Percentiles rank a stretch among this genome's conserved stretches.
Conservation (phyloP, 805 yeast genomes). For the Metschnikowia noctiluminum region DNA sequence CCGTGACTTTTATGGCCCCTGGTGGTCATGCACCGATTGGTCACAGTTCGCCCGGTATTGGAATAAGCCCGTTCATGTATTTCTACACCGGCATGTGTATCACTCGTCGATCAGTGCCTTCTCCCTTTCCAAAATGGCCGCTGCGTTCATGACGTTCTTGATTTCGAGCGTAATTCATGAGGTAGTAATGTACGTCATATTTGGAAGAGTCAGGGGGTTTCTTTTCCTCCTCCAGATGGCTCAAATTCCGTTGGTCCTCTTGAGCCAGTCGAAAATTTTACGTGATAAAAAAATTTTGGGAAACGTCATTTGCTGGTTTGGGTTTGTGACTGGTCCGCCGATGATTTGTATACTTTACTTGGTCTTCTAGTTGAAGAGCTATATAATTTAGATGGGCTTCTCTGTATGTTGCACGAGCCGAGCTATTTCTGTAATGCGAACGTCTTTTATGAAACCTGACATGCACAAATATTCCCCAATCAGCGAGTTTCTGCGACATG, state of each 20-base stretch:
- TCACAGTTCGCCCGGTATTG: conserved; percentile 89
- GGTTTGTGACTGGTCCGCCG: conserved; percentile 87
- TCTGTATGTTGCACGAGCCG: no score
- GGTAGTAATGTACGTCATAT: conserved; percentile 85
- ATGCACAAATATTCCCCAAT: no score
- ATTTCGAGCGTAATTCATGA: conserved; percentile 86
- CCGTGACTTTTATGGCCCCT: conserved; percentile 88
- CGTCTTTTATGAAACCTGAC: no score
- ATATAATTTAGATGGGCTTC: no score
- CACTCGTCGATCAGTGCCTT: conserved; percentile 82
- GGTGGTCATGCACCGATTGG: conserved; percentile 98
- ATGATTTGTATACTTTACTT: conserved; percentile 80
- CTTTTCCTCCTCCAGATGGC: conserved; percentile 77
- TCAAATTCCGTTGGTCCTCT: conserved; percentile 74
- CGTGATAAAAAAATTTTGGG: conserved; percentile 60
- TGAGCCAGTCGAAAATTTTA: conserved; percentile 60
- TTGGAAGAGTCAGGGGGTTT: conserved; percentile 76
- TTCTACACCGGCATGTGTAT: conserved; percentile 87
- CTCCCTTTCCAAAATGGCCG: conserved; percentile 58
- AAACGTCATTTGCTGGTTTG: conserved; percentile 85
- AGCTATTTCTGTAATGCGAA: no score
- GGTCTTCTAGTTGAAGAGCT: conserved; percentile 28
- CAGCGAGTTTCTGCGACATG: no score
- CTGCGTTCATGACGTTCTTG: conserved; percentile 75
- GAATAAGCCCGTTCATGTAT: conserved; percentile 92